A percentile compares a stretch with the other conserved stretches of the same genome.
Evolutionary conservation across 805 yeast species (phyloP).

Genomic region (Ogataea glucozyma): DNA sequence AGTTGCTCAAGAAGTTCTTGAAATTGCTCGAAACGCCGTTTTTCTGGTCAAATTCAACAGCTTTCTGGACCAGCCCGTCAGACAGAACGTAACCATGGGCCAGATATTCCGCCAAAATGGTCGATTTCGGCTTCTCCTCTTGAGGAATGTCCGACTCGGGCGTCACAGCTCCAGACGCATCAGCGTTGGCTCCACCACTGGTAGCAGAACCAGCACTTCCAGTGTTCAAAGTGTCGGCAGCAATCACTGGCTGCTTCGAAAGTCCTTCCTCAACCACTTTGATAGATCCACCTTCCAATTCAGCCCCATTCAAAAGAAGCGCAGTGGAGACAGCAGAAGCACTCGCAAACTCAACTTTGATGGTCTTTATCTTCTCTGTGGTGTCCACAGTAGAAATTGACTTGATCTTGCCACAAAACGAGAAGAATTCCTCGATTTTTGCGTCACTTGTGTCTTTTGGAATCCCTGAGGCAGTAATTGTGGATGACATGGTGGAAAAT

Average conservation of each 20-base stretch:
- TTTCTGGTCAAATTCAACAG: conserved; percentile 62
- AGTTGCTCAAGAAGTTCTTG: conserved; percentile 50
- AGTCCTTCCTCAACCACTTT: conserved; percentile 41
- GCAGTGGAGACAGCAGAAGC: conserved; percentile 72
- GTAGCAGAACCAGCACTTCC: conserved; percentile 15
- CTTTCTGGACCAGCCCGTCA: conserved; percentile 60
- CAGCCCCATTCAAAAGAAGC: conserved; percentile 68
- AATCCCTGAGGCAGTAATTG: conserved; percentile 58
- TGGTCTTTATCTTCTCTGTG: conserved; percentile 38
- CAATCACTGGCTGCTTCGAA: conserved; percentile 26
- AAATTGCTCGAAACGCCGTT: conserved; percentile 62
- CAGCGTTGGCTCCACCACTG: conserved; percentile 1
- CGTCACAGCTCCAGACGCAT: conserved; percentile 11
- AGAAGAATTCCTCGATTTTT: conserved; percentile 64
- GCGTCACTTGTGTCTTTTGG: conserved; percentile 49
- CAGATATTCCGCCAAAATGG: conserved; percentile 73
- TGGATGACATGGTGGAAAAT: conserved; percentile 28
- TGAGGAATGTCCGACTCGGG: conserved; percentile 56
- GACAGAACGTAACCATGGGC: conserved; percentile 71
- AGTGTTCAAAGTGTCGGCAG: conserved; percentile 1
- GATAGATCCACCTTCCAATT: conserved; percentile 60
- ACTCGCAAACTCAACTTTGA: conserved; percentile 54
- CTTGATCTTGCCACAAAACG: conserved; percentile 66
- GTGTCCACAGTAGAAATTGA: conserved; percentile 35
- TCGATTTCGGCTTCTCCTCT: conserved; percentile 75